Base-by-base conservation (phyloP, 1,284 basidiomycete genomes). In the Spongispora temasekensis region DNA sequence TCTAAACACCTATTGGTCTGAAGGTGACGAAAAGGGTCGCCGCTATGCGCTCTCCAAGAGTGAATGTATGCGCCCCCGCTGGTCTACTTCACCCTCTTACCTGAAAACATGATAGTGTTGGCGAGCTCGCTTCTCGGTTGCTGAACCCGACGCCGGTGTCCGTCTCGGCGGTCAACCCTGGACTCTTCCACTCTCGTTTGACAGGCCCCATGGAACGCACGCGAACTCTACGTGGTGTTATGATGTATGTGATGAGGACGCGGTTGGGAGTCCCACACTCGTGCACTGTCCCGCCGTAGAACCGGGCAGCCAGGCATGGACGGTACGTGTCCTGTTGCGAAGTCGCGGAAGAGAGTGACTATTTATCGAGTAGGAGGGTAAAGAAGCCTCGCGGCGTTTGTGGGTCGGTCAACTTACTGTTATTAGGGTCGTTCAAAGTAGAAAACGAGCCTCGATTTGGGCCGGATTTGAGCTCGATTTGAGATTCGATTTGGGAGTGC, bases 91-190 rank as follows among this genome's bases (percentile, higher is more conserved):
- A n/a, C n/a, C n/a, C n/a, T n/a, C n/a, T n/a, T 74, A 8, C 57
- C 76, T 30, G 64, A 68, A 56, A 52, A 77, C 34, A 62, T 77
- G 64, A 76, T 76, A n/a, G n/a, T 58, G 63, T 71, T 23, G 66
- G 70, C 27, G 69, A 76, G 51, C 66, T 79, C 27, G 69, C 71
- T 19, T 71, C 66, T 15, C 73, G 67, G n/a, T 62, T 78, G 25
- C 63, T 71, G 9, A 57, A 64, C 19, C 66, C 69, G 21, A 69
- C 67, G 2, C 67, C 76, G 5, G 62, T 79, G 23, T 63, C 72
- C 21, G 71, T 78, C 35, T 72, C 74, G n/a, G 64, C 69, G 42
- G 67, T 77, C 53, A 71, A 78, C 57, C 77, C 78, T 2, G 76
- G 77, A 10, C 68, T 72, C 46, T 76, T 76, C 44, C 60, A 65